Evolutionary conservation across 2,329 filamentous ascomycete genomes (phyloP).

Genomic region (Cadophora sp.): DNA sequence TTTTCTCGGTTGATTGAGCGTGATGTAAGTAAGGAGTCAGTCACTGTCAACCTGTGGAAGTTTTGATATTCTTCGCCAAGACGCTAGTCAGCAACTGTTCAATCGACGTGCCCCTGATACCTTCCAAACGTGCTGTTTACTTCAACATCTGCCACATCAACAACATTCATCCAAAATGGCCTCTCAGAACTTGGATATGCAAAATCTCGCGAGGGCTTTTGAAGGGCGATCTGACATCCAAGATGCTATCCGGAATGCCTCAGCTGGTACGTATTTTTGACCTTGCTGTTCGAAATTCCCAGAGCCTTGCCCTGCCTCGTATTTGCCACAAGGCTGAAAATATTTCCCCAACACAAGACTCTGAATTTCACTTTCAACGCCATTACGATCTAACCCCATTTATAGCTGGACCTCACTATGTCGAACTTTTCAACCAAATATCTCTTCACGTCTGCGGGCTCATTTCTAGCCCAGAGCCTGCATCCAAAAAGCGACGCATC

Average conservation of each 20-base stretch:
- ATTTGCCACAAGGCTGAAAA: conserved; percentile 22
- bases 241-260: conserved; percentile 43
- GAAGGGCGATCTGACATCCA: conserved; percentile 43
- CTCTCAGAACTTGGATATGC: conserved; percentile 37
- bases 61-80: background rate
- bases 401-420: conserved; percentile 41
- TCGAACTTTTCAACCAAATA: conserved; percentile 47
- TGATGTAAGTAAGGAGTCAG: too few relatives aligned
- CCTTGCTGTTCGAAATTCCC: background rate
- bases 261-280: conserved; percentile 41
- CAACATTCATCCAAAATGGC: conserved; percentile 34
- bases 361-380: background rate
- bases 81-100: background rate
- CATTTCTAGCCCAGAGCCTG: conserved; percentile 36
- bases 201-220: conserved; percentile 43
- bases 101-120: background rate
- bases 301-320: conserved; percentile 7
- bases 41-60: too few relatives aligned
- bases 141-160: background rate
- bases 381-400: background rate
- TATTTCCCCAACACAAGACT: conserved; percentile 3
- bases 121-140: background rate
- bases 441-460: conserved; percentile 41
- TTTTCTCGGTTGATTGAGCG: too few relatives aligned
- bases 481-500: conserved; percentile 44